Conservation (phyloP, 441 rosid species). For the Bruguiera hainesii region DNA sequence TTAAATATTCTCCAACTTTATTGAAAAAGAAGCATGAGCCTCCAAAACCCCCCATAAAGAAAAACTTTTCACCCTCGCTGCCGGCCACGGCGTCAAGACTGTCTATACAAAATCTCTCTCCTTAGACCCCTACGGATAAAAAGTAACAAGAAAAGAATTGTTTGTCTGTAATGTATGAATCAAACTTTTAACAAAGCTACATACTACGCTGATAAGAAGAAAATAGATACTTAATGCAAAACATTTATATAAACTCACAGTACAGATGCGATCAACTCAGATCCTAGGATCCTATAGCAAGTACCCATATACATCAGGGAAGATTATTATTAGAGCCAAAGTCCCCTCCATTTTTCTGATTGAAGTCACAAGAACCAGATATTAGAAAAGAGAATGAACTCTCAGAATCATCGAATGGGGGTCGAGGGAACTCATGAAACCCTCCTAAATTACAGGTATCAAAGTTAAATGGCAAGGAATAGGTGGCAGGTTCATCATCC, state of each 20-base stretch:
- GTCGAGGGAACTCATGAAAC: constrained; percentile 78
- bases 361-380: constrained; percentile 63
- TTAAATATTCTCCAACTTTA: no score
- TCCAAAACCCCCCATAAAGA: no score
- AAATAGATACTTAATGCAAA: constrained; percentile 3
- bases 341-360: constrained; percentile 51
- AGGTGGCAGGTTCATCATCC: constrained; percentile 49
- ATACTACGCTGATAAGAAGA: background rate
- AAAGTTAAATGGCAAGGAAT: constrained; percentile 65
- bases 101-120: no score
- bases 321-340: constrained; percentile 26
- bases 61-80: no score
- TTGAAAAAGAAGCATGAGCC: no score
- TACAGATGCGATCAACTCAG: constrained; percentile 16
- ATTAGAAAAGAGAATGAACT: constrained; percentile 63
- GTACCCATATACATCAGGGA: constrained; percentile 9
- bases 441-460: constrained; percentile 73
- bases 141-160: no score
- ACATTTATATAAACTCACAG: constrained; percentile 21
- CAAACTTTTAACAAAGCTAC: background rate
- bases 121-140: no score
- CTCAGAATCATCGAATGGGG: constrained; percentile 75
- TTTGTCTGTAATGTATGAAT: no score
- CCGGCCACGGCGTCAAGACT: no score
- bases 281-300: constrained; percentile 10